Percentiles rank a stretch among this genome's conserved stretches.
Conservation (phyloP, 306 rosid species). For the Begonia peltatifolia region DNA sequence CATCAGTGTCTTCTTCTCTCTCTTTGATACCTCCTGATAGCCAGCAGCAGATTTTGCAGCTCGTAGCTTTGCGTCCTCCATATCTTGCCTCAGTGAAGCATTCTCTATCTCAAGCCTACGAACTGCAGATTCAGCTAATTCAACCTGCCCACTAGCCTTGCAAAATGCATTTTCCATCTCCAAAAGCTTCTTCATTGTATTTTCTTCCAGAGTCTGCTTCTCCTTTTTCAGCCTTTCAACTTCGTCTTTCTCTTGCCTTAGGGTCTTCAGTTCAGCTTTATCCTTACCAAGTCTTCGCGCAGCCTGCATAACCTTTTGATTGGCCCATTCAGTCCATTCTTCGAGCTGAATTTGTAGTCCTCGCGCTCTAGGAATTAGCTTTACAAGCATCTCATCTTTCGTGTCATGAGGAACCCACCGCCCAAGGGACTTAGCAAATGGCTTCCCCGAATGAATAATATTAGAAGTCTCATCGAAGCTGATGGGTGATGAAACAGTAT, state of each 20-base stretch:
- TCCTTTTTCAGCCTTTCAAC: conserved; percentile 73
- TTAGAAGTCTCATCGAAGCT: conserved; percentile 24
- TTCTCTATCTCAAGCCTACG: conserved; percentile 73
- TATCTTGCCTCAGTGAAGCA: conserved; percentile 55
- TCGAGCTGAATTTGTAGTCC: conserved; percentile 72
- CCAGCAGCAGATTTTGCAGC: conserved; percentile 71
- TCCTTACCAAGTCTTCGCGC: conserved; percentile 82
- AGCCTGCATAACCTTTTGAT: conserved; percentile 95
- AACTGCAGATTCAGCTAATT: conserved; percentile 64
- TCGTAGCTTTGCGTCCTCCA: conserved; percentile 59
- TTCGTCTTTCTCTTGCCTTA: conserved; percentile 84
- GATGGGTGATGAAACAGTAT: conserved; percentile 22
- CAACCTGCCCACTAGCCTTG: conserved; percentile 81
- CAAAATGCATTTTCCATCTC: conserved; percentile 85
- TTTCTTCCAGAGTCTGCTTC: conserved; percentile 66
- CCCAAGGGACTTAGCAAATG: conserved; percentile 42
- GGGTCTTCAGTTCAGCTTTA: conserved; percentile 61
- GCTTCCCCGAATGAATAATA: conserved; percentile 31
- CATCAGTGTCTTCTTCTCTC: conserved; percentile 58
- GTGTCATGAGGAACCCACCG: conserved; percentile 59
- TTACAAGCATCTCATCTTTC: conserved; percentile 70
- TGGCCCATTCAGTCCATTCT: conserved; percentile 96
- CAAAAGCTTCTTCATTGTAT: conserved; percentile 70
- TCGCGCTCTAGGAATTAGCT: conserved; percentile 48
- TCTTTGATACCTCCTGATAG: conserved; percentile 63